Evolutionary conservation across 169 alveolate genomes (phyloP).

Genomic region (Plasmodium cynomolgi): DNA sequence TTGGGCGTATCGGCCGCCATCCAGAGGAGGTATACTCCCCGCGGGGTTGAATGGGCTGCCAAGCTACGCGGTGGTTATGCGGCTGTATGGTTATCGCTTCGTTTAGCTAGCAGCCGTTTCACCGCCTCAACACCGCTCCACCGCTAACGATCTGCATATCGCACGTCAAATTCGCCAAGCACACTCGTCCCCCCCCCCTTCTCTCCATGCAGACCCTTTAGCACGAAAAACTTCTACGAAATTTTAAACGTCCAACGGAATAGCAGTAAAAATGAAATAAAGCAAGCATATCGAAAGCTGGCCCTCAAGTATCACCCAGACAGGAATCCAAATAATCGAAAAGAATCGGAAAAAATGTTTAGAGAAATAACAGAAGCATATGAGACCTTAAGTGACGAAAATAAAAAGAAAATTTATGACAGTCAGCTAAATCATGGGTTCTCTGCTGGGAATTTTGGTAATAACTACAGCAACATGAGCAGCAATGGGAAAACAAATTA

Average conservation of each 20-base stretch:
- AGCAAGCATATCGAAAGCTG: conserved; percentile 93
- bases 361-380: conserved; percentile 95
- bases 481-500: conserved; percentile 6
- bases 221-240: conserved; percentile 73
- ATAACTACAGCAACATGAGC: neutral
- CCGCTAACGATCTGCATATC: neutral
- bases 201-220: neutral
- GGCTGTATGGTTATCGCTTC: neutral
- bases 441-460: neutral
- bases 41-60: neutral
- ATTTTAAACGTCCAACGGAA: conserved; percentile 81
- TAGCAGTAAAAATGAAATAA: conserved; percentile 90
- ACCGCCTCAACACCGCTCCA: neutral
- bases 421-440: conserved; percentile 65
- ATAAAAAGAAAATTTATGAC: conserved; percentile 94
- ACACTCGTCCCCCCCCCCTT: neutral
- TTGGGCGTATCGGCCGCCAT: neutral
- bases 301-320: conserved; percentile 96
- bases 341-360: conserved; percentile 91
- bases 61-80: neutral
- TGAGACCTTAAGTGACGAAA: conserved; percentile 95
- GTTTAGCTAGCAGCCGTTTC: neutral
- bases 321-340: conserved; percentile 92
- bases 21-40: conserved; percentile 1
- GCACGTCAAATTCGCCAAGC: neutral